A percentile compares a stretch with the other conserved stretches of the same genome.
These are phyloP conservation scores for Cymodocea nodosa DNA, from an alignment of 116 monocot species.

Conservation along the genomic window DNA sequence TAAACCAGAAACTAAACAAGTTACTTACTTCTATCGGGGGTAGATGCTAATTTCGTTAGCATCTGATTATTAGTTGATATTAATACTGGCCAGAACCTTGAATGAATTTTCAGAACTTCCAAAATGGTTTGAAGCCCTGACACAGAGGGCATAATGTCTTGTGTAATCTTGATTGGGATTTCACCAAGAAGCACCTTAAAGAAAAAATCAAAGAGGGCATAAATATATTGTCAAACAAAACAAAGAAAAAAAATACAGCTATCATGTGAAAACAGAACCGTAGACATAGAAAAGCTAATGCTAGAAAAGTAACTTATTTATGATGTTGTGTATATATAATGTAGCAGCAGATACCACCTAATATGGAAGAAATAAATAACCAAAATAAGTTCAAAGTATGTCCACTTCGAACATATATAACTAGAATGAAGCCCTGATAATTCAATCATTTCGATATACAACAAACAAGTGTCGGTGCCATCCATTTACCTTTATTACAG, in stretches of 20 bases:
- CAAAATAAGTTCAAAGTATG: background rate
- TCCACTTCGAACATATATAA: no score
- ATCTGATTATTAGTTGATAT: slow-evolving; percentile 4
- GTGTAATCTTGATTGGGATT: slow-evolving; percentile 6
- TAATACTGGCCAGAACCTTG: slow-evolving; percentile 27
- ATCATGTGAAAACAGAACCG: background rate
- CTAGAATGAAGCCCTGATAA: no score
- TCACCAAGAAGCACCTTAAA: slow-evolving; percentile 21
- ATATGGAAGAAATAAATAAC: background rate
- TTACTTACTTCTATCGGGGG: background rate
- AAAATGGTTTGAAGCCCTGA: slow-evolving; percentile 20
- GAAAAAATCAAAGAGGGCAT: background rate
- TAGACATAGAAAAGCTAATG: background rate
- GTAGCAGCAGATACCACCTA: background rate
- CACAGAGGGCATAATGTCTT: slow-evolving; percentile 11
- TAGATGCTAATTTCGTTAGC: slow-evolving; percentile 6
- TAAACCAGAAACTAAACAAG: background rate
- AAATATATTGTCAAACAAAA: background rate
- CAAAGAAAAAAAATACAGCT: background rate
- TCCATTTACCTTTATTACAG: slow-evolving; percentile 36
- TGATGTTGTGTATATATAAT: background rate
- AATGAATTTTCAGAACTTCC: slow-evolving; percentile 20
- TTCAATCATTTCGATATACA: background rate
- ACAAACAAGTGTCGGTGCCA: background rate
- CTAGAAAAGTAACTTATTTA: background rate